Base-by-base conservation (phyloP, 768 basidiomycete species). In the Macrolepiota albuminosa region DNA sequence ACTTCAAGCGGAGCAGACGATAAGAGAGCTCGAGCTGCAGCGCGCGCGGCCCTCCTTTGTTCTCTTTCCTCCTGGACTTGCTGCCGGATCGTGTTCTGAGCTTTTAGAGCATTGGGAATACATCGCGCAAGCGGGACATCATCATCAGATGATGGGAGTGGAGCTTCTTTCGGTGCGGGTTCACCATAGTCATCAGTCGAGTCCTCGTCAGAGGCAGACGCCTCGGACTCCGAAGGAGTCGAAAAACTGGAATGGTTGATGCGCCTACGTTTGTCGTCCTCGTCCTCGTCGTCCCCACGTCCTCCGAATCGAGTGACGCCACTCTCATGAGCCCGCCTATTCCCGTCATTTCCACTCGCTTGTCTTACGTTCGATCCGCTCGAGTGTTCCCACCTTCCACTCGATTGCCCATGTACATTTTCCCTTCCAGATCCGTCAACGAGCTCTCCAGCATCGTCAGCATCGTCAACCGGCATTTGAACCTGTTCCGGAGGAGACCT, bases 111-210 rank as follows among this genome's bases (percentile, higher is more conserved):
- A 1, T 86, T 87, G 4, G 93, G 94, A 57, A 93, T 91, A 34
- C 86, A 80, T 63, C 83, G 85, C 3, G 93, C 94, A 16, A 96
- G 79, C 1, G 94, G 94, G 1, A 93, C 77, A 65, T 96, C 88
- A 69, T 96, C 93, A 56, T 91, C 86, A 42, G 81, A 78, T 34
- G 72, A 73, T 36, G 70, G 21, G 10, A 46, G 69, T 10, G 58
- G 21, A 48, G 43, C 56, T 43, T 40, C n/a, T 48, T 65, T 52
- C 67, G 74, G n/a, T n/a, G n/a, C n/a, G n/a, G n/a, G n/a, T n/a
- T n/a, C n/a, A n/a, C n/a, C n/a, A n/a, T n/a, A n/a, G 63, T 82
- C 79, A 51, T 79, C 76, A 6, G 73, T 73, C 43, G 68, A 71
- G 21, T 70, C 68, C 24, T 76, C 75, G 13, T 74, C 73, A 5